These are phyloP conservation scores for Taiwanofungus camphoratus DNA, from an alignment of 1,284 basidiomycete species.

Conservation along the genomic window DNA sequence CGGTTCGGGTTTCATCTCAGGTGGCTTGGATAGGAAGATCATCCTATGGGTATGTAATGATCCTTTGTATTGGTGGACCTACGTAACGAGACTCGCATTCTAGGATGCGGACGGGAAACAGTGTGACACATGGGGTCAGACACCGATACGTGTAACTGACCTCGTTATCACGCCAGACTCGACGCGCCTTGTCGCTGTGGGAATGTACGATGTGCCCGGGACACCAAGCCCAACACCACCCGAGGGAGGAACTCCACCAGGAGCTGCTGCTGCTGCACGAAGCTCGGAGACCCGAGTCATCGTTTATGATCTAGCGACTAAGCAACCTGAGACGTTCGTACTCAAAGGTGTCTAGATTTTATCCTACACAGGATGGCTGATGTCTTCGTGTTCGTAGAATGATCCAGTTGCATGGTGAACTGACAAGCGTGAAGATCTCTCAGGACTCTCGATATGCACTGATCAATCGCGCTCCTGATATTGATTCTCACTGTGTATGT, in stretches of 20 bases:
- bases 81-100: slow-evolving; percentile 8
- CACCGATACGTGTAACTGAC: slow-evolving; percentile 85
- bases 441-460: slow-evolving; percentile 84
- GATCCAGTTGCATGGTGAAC: slow-evolving; percentile 65
- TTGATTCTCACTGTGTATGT: slow-evolving; percentile 37
- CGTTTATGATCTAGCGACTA: slow-evolving; percentile 68
- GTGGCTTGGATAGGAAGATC: slow-evolving; percentile 84
- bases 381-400: slow-evolving; percentile 38
- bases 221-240: slow-evolving; percentile 30
- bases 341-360: slow-evolving; percentile 10
- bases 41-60: slow-evolving; percentile 73
- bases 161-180: slow-evolving; percentile 86
- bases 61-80: slow-evolving; percentile 5
- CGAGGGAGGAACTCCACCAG: slow-evolving; percentile 29
- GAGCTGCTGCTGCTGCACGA: slow-evolving; percentile 32
- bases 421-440: slow-evolving; percentile 87
- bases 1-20: slow-evolving; percentile 86
- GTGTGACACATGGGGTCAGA: slow-evolving; percentile 62
- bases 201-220: slow-evolving; percentile 53
- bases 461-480: slow-evolving; percentile 74
- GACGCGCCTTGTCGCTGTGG: slow-evolving; percentile 77
- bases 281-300: slow-evolving; percentile 60
- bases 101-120: slow-evolving; percentile 74
- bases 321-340: slow-evolving; percentile 57
- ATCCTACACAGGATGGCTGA: background rate